Percentiles rank a stretch among this genome's conserved stretches.
Evolutionary conservation across 495 filamentous ascomycete genomes (phyloP).

Genomic region (Cercophora newfieldiana): DNA sequence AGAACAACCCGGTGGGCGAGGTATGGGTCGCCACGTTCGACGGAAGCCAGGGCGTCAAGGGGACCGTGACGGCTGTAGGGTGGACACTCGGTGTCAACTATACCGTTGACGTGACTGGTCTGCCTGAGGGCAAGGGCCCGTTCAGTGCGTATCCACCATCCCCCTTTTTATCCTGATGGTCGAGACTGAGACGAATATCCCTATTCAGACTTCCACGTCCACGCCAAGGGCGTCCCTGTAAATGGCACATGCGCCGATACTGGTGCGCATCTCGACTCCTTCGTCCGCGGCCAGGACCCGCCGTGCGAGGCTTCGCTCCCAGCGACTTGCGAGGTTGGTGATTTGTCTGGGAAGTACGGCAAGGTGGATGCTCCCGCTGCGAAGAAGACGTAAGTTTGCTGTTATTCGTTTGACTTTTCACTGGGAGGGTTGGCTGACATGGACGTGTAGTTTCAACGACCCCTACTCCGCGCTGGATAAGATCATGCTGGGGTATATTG

Average conservation of each 20-base stretch:
- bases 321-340: slow-evolving; percentile 75
- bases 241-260: slow-evolving; percentile 76
- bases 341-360: slow-evolving; percentile 79
- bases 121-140: slow-evolving; percentile 63
- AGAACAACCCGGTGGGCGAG: slow-evolving; percentile 59
- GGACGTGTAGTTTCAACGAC: slow-evolving; percentile 58
- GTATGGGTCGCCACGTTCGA: slow-evolving; percentile 54
- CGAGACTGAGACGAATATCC: slow-evolving; percentile 17
- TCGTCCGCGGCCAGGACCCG: slow-evolving; percentile 60
- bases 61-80: slow-evolving; percentile 56
- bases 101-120: slow-evolving; percentile 58
- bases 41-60: slow-evolving; percentile 51
- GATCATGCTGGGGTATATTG: slow-evolving; percentile 66
- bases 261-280: slow-evolving; percentile 56
- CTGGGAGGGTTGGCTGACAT: slow-evolving; percentile 19
- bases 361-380: slow-evolving; percentile 50
- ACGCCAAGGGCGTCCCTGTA: slow-evolving; percentile 65
- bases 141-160: slow-evolving; percentile 67
- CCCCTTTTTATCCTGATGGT: not conserved
- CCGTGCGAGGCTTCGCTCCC: slow-evolving; percentile 63
- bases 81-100: slow-evolving; percentile 60
- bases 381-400: slow-evolving; percentile 34
- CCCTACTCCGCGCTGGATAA: slow-evolving; percentile 60
- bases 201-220: slow-evolving; percentile 72
- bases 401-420: not conserved